Percentiles rank a stretch among this genome's conserved stretches.
These are phyloP conservation scores for Boletellus ananas DNA, from an alignment of 768 basidiomycete species.

Conservation along the genomic window DNA sequence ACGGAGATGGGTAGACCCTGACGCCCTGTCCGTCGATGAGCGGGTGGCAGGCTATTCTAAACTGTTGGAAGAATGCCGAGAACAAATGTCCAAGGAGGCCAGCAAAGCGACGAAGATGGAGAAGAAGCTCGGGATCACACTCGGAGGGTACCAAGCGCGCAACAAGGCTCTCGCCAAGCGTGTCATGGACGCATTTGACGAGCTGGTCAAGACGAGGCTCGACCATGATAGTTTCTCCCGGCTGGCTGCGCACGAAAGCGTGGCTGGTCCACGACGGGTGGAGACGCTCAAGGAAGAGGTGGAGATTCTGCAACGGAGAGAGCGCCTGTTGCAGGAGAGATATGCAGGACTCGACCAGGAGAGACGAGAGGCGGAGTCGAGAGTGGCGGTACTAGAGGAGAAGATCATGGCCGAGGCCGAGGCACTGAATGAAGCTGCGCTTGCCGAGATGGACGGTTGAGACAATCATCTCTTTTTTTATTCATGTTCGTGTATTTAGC, in stretches of 20 bases:
- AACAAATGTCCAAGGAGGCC: constrained; percentile 76
- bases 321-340: constrained; percentile 71
- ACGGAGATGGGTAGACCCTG: constrained; percentile 65
- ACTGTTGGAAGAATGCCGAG: constrained; percentile 59
- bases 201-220: constrained; percentile 59
- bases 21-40: constrained; percentile 51
- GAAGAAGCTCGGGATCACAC: constrained; percentile 81
- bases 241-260: constrained; percentile 68
- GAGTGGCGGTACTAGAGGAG: constrained; percentile 72
- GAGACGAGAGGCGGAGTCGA: constrained; percentile 53
- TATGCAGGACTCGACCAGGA: constrained; percentile 83
- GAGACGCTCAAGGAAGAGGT: constrained; percentile 86
- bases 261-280: constrained; percentile 73
- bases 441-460: constrained; percentile 56
- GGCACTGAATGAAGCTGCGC: constrained; percentile 71
- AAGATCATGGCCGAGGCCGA: constrained; percentile 83
- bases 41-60: constrained; percentile 62
- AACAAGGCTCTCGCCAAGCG: constrained; percentile 62
- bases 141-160: constrained; percentile 90
- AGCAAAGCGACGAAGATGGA: constrained; percentile 79
- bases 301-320: constrained; percentile 69
- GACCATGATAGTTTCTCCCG: constrained; percentile 79
- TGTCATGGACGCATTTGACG: constrained; percentile 63
- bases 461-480: background rate
- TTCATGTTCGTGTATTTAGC: constrained; percentile 9